These are phyloP conservation scores for Rubroshorea leprosula DNA, from an alignment of 345 rosid genomes.

Conservation along the genomic window DNA sequence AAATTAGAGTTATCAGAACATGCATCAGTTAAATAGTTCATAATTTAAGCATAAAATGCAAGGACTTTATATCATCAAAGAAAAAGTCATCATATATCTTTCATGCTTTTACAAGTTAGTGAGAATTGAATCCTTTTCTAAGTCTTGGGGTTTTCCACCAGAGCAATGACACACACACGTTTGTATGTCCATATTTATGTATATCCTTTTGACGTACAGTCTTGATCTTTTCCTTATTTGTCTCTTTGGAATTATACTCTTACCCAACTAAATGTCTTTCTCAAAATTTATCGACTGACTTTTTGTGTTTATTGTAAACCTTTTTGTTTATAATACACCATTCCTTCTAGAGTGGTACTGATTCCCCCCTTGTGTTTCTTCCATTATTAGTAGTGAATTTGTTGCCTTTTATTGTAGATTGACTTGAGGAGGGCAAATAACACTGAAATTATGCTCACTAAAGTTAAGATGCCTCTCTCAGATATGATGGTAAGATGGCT, in stretches of 20 bases:
- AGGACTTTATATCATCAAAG: background rate
- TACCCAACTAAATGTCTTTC: background rate
- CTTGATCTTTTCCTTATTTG: too few species aligned
- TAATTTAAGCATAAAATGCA: constrained; percentile 4
- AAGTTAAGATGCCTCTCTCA: constrained; percentile 97
- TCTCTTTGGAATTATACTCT: too few species aligned
- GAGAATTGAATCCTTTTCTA: too few species aligned
- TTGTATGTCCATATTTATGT: too few species aligned
- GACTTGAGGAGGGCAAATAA: constrained; percentile 97
- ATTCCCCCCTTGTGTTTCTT: background rate
- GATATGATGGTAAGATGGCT: constrained; percentile 92
- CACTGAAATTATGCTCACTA: constrained; percentile 99
- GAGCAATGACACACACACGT: too few species aligned
- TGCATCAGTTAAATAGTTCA: background rate
- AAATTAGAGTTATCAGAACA: background rate
- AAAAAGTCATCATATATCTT: background rate
- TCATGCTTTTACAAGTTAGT: background rate
- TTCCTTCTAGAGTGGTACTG: background rate
- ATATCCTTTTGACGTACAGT: too few species aligned
- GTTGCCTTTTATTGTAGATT: constrained; percentile 42
- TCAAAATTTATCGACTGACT: background rate
- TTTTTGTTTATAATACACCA: background rate
- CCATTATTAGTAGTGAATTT: constrained; percentile 8
- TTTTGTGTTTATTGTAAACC: background rate
- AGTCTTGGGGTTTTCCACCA: too few species aligned